Evolutionary conservation across 2,329 filamentous ascomycete genomes (phyloP), one percentile per base, ranked within the genome.

Genomic region (Bipolaris cookei): DNA sequence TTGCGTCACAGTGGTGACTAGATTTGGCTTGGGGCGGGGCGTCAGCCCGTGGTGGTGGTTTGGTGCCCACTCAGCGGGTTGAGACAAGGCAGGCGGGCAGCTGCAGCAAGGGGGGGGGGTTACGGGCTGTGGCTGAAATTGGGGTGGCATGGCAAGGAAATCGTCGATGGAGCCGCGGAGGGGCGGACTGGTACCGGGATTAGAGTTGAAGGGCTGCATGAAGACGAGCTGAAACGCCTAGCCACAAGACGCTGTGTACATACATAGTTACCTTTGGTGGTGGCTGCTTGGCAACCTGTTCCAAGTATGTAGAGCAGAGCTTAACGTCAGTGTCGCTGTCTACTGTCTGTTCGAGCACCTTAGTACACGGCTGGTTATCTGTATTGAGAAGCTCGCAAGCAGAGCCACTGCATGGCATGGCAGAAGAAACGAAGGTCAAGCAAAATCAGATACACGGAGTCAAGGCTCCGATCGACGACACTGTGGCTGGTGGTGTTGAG

Each of bases 1-100:
- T 76, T 76, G 71, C 73, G 72, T 76, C 74, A 76, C 72, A 64
- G 54, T 49, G 45, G 44, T 47, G 37, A 35, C 44, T 54, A 43
- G 59, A 59, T 64, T 60, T 62, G 69, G 64, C 57, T 57, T 66
- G 49, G 65, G 61, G 73, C 70, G 71, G 73, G 73, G 73, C 71
- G 67, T 63, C 63, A 66, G 68, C 64, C 63, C 64, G 65, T 61
- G 50, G 47, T 63, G 56, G 62, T 61, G 56, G 59, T 55, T 59
- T 60, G 54, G 65, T 59, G 62, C 64, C 66, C 65, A 62, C 63
- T 52, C 61, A 57, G 65, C 60, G 63, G 65, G 61, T 67, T 71
- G 66, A 63, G 64, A 70, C 67, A 57, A 39, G 61, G 61, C 58
- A 63, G 69, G 60, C 61, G 60, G 70, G 59, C 59, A 58, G 51